Conservation (phyloP, 1,139 yeast species). For the Protomyces inouyei region DNA sequence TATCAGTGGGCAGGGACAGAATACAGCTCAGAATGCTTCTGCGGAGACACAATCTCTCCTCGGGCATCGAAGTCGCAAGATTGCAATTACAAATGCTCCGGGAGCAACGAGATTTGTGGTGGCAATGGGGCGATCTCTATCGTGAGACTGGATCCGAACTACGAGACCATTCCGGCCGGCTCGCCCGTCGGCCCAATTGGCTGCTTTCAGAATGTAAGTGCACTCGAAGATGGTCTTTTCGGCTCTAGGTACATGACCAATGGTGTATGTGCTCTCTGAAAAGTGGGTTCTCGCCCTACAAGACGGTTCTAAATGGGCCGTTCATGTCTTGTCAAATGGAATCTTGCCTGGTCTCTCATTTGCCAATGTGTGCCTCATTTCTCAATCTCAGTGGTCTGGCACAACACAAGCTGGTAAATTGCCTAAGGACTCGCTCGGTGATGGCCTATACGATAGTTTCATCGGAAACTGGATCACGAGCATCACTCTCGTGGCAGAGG, state of each 20-base stretch:
- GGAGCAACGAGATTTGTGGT: constrained; percentile 1
- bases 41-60: not conserved
- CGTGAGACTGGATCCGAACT: not conserved
- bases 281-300: constrained; percentile 45
- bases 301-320: constrained; percentile 52
- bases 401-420: constrained; percentile 7
- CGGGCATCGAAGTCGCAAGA: not conserved
- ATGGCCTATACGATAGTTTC: constrained; percentile 47
- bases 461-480: constrained; percentile 56
- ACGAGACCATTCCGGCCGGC: not conserved
- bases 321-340: constrained; percentile 45
- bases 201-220: not conserved
- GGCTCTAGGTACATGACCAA: not conserved
- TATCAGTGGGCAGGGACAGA: not conserved
- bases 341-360: constrained; percentile 31
- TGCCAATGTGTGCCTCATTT: not conserved
- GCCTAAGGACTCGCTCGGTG: constrained; percentile 35
- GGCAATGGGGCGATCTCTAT: not conserved
- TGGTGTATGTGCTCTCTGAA: constrained; percentile 35
- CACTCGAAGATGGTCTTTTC: not conserved
- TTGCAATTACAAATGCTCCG: not conserved
- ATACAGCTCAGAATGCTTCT: not conserved
- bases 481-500: constrained; percentile 43
- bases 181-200: not conserved
- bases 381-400: constrained; percentile 1